Base-by-base conservation (phyloP, 257 asterid species). In the Gentiana straminea region DNA sequence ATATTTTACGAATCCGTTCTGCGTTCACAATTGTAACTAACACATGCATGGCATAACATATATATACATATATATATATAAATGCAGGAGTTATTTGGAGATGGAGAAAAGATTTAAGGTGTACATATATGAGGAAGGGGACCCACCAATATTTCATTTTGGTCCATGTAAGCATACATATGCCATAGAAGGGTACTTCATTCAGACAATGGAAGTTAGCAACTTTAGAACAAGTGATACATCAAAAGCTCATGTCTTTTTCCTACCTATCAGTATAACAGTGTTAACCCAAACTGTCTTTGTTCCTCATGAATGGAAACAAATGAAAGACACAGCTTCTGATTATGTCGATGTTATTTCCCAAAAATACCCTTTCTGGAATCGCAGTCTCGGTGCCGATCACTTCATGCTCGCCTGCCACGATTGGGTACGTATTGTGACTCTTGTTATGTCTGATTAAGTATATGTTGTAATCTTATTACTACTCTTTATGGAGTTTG, bases 161-260 rank as follows among this genome's bases (percentile, higher is more conserved):
- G 84, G 93, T 13, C 77, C 82, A 49, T 89, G 82, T 43, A 80
- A 80, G 71, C 94, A 94, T 64, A 87, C 84, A 69, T 87, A 87
- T 38, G 94, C 94, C 45, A 82, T 93, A 0, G 96, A 87, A 70
- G 96, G 96, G 37, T 87, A 94, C 94, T 87, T 87, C 77, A 76
- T 87, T 86, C 84, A 82, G 81, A 76, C 71, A 58, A 75, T 87
- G 44, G 72, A 84, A 65, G 33, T 75, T 13, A 75, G 64, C 82
- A 65, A 69, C 47, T 75, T 76, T 13, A 69, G 73, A 36, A 79
- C 94, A 4, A 79, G 73, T 60, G 74, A 77, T 39, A 78, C 89
- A n/a, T 72, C 52, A 39, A 71, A 74, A 55, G 96, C 96, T 51
- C 93, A 84, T 74, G 63, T 87, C 35, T 87, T 87, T 65, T 87